phyloP scores from a whole-genome alignment of 257 asterid species.

The Craterostigma plantagineum region DNA sequence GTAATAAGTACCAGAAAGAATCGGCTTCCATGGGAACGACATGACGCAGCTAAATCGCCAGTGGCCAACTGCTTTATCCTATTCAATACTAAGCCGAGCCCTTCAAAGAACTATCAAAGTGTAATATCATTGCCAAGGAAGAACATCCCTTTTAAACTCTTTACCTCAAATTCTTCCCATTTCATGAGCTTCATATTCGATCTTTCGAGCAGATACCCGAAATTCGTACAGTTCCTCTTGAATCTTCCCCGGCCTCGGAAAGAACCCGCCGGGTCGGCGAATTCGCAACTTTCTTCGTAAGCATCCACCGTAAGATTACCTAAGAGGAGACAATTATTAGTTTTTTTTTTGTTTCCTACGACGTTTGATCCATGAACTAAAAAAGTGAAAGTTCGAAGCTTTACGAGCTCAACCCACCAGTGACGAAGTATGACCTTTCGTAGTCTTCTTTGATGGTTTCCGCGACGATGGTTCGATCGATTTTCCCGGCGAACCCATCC shows the following conservation, averaged over 20 bases:
- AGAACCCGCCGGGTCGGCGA: constrained; percentile 98
- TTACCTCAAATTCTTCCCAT: constrained; percentile 90
- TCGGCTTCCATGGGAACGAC: constrained; percentile 95
- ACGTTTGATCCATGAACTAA: neutral
- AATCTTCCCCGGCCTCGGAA: constrained; percentile 60
- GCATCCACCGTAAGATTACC: constrained; percentile 68
- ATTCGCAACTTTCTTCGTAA: constrained; percentile 81
- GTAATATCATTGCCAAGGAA: constrained; percentile 5
- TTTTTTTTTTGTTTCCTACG: neutral
- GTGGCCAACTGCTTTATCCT: constrained; percentile 85
- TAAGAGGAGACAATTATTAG: no score
- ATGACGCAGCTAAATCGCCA: constrained; percentile 87
- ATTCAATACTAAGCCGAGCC: constrained; percentile 22
- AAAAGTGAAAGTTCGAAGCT: neutral
- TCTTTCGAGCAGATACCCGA: constrained; percentile 58
- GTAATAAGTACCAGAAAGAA: constrained; percentile 29
- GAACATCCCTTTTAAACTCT: constrained; percentile 11
- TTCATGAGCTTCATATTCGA: constrained; percentile 79
- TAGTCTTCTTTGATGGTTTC: constrained; percentile 59
- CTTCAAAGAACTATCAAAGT: constrained; percentile 23
- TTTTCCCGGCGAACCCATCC: constrained; percentile 28
- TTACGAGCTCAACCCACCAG: constrained; percentile 23
- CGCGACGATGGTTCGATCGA: constrained; percentile 41
- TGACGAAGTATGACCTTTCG: constrained; percentile 67
- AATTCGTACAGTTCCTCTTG: constrained; percentile 89